These are phyloP conservation scores for Ogataea pini DNA, from an alignment of 805 yeast species.

Conservation along the genomic window DNA sequence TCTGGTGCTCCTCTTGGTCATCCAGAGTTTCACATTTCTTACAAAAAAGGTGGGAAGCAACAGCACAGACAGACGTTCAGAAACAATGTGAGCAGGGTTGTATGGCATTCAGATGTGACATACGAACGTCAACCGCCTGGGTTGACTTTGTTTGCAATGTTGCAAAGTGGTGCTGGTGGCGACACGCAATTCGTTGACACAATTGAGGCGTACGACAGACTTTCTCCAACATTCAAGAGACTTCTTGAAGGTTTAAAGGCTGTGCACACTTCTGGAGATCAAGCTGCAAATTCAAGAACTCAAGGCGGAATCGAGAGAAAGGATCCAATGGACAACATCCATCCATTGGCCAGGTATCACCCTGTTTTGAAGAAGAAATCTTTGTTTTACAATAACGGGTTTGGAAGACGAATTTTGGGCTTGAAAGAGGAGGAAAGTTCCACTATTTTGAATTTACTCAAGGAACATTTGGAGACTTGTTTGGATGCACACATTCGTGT, in stretches of 20 bases:
- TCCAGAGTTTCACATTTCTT: slow-evolving; percentile 62
- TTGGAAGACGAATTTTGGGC: slow-evolving; percentile 64
- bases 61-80: slow-evolving; percentile 38
- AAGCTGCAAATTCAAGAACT: slow-evolving; percentile 54
- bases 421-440: slow-evolving; percentile 69
- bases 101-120: slow-evolving; percentile 74
- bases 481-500: slow-evolving; percentile 66
- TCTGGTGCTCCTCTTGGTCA: slow-evolving; percentile 62
- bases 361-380: slow-evolving; percentile 64
- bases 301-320: slow-evolving; percentile 64
- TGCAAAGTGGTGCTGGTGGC: slow-evolving; percentile 59
- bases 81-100: slow-evolving; percentile 38
- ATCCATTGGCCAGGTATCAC: slow-evolving; percentile 66
- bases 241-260: slow-evolving; percentile 60
- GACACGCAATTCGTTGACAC: slow-evolving; percentile 71
- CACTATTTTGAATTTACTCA: slow-evolving; percentile 54
- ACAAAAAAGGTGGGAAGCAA: slow-evolving; percentile 44
- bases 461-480: slow-evolving; percentile 45
- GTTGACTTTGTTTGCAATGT: slow-evolving; percentile 60
- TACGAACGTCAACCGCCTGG: slow-evolving; percentile 75
- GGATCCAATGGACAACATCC: slow-evolving; percentile 56
- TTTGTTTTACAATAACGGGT: slow-evolving; percentile 56
- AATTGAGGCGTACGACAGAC: slow-evolving; percentile 63
- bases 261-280: slow-evolving; percentile 65
- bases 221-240: slow-evolving; percentile 62